Evolutionary conservation across 83 land plant species (phyloP).

Genomic region (Picea mariana): DNA sequence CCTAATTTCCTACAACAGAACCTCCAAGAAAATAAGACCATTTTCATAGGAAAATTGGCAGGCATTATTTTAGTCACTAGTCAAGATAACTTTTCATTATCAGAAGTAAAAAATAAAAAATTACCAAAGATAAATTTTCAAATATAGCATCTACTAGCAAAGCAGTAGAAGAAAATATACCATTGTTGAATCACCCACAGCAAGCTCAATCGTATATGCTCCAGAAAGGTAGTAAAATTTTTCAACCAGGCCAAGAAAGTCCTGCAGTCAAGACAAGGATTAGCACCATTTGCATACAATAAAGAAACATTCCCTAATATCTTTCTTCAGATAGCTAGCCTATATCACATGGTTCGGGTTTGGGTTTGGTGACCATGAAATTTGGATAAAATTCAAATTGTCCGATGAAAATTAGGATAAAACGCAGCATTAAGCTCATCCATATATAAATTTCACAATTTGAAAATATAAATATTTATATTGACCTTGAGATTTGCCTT

Average conservation of each 20-base stretch:
- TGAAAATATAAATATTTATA: too few relatives aligned
- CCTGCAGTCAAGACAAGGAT: constrained; percentile 36
- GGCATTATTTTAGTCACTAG: background rate
- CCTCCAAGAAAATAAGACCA: background rate
- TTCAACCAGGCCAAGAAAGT: constrained; percentile 85
- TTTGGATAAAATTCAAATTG: too few relatives aligned
- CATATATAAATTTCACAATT: too few relatives aligned
- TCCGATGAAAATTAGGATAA: too few relatives aligned
- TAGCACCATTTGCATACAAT: background rate
- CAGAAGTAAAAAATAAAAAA: background rate
- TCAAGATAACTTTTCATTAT: background rate
- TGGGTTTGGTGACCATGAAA: too few relatives aligned
- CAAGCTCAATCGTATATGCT: constrained; percentile 64
- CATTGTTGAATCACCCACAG: constrained; percentile 89
- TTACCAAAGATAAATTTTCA: background rate
- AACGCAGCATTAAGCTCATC: too few relatives aligned
- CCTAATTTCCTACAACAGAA: background rate
- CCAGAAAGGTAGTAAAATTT: constrained; percentile 84
- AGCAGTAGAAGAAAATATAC: constrained; percentile 28
- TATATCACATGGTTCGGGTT: too few relatives aligned
- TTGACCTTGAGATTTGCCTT: too few relatives aligned
- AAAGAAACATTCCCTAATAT: background rate
- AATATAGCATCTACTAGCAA: background rate
- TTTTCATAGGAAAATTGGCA: background rate
- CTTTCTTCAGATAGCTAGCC: background rate